Base-by-base conservation (phyloP, 1,139 yeast species). In the Hansenula lynferdii region DNA sequence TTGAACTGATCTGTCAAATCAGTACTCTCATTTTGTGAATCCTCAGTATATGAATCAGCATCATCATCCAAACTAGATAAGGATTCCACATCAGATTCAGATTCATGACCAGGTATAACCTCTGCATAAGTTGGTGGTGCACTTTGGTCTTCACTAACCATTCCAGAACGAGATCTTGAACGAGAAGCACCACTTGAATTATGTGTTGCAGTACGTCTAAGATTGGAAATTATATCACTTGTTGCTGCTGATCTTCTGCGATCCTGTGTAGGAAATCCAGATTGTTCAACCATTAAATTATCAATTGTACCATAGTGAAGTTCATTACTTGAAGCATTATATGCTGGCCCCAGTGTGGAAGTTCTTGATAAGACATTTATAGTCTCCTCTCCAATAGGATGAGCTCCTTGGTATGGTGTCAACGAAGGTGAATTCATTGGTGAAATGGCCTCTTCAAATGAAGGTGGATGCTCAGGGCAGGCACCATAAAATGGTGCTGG, bases 381-480 rank as follows among this genome's bases (percentile, higher is more conserved):
- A 2, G 50, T 45, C 36, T 45, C 48, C 12, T 41, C 43, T 2
- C 41, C 48, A 22, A 26, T 28, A 5, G 36, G n/a, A n/a, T n/a
- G 17, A 47, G 6, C 40, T 14, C n/a, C 49, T 35, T 22, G 36
- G 11, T 15, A 31, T 9, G 57, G 56, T n/a, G 37, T 31, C n/a
- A 29, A 31, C 5, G 33, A 10, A 8, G 49, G 47, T 8, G 56
- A 48, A 5, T 26, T 34, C 37, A 45, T 37, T 11, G 57, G 56
- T 0, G 67, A 62, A n/a, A 51, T 57, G 1, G 82, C 85, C 48
- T 79, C 80, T 52, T 78, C 83, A 54, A 79, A 79, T 1, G 78
- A 63, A 1, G 85, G 85, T 26, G 76, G 62, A 14, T 54, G 61
- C 18, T 30, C 37, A 6, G 21, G n/a, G n/a, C n/a, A n/a, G n/a